Conservation (phyloP, 2,329 filamentous ascomycete genomes). For the Chalaropsis thielavioides region DNA sequence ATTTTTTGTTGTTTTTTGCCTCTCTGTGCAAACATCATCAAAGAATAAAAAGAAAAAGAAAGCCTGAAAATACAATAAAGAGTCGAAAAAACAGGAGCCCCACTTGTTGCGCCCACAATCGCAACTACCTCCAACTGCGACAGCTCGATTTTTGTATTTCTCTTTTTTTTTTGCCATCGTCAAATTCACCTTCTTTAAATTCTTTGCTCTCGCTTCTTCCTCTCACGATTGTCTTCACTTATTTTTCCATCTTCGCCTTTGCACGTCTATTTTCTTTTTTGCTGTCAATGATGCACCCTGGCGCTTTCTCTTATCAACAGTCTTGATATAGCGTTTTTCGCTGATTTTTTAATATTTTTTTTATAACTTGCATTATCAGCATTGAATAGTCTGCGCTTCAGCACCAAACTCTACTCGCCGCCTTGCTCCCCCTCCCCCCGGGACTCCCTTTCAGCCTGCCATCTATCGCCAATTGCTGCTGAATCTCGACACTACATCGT, state of each 20-base stretch:
- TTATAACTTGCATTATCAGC: not conserved
- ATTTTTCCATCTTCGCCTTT: not conserved
- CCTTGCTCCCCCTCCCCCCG: not conserved
- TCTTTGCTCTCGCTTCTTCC: not conserved
- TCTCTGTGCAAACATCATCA: not conserved
- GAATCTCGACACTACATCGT: not conserved
- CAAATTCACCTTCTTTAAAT: not conserved
- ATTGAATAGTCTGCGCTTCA: not conserved
- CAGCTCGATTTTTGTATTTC: not conserved
- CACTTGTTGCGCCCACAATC: not conserved
- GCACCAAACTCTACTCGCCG: not conserved
- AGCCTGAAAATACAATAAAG: not conserved
- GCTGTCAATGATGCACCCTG: not conserved
- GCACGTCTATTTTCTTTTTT: not conserved
- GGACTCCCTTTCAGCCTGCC: not conserved
- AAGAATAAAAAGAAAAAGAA: not conserved
- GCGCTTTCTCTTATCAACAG: not conserved
- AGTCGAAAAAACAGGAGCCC: not conserved
- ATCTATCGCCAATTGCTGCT: not conserved
- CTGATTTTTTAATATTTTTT: not conserved
- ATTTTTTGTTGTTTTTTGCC: not conserved
- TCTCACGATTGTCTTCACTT: too few species aligned
- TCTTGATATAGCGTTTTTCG: not conserved
- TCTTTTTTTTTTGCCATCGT: not conserved
- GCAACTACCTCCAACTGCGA: conserved; percentile 1